Base-by-base conservation (phyloP, 164 flowering plant species). In the Stephania japonica region DNA sequence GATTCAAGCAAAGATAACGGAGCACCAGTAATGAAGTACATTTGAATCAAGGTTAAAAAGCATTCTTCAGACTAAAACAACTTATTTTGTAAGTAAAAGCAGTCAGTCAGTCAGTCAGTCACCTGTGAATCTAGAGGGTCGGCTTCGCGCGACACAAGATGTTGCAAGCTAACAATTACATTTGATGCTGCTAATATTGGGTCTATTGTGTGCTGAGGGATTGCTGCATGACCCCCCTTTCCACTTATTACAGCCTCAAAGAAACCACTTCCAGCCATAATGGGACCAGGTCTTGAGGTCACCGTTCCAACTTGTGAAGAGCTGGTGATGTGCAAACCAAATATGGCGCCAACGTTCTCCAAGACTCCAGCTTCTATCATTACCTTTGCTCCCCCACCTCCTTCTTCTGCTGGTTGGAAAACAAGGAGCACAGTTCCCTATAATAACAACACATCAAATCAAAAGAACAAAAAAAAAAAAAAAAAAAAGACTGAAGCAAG, bases 391-490 rank as follows among this genome's bases (percentile, higher is more conserved):
- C 96, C 93, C n/a, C 56, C 78, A 0, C 89, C 89, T 42, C 73
- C 67, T 75, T 91, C 96, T 78, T 91, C 96, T 4, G 91, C 97
- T 10, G 93, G 96, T 83, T 91, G 97, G 72, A 89, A 89, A 66
- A 91, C 74, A 13, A 91, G 85, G 69, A 85, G 78, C 19, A 88
- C 89, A 1, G 92, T 87, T 25, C 93, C 96, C 96, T 90, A 77
- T 68, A 67, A 75, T 53, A 68, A 43, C 23, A 68, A 72, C 61
- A 64, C 69, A 38, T 32, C 44, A 32, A 12, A 32, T 32, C 19
- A 67, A n/a, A 18, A 67, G 38, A 43, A 67, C 14, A 2, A 56
- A 56, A 21, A 18, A 18, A n/a, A 5, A n/a, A 56, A 18, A 56
- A 56, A 16, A 7, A 56, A 16, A 56, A 19, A 19, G 23, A 56